These are phyloP conservation scores for Beta macrorhiza DNA, from an alignment of 179 eudicot species.

Conservation along the genomic window DNA sequence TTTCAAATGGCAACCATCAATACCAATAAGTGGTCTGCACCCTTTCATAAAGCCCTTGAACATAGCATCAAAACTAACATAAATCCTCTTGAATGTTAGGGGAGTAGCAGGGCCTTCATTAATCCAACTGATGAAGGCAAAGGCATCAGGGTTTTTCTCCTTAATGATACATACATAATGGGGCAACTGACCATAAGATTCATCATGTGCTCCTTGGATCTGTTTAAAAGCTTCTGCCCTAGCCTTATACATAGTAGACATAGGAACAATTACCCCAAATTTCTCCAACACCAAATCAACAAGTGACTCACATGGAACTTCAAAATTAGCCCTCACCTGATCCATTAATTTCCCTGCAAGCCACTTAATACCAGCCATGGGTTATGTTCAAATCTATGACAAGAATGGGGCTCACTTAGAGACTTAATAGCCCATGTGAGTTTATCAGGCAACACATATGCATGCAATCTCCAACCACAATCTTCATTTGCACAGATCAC, in stretches of 20 bases:
- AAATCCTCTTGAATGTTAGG: neutral
- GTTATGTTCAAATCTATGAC: neutral
- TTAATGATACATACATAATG: neutral
- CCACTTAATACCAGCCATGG: neutral
- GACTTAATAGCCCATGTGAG: neutral
- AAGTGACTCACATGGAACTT: neutral
- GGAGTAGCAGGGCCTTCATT: neutral
- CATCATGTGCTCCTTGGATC: neutral
- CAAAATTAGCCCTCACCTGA: neutral
- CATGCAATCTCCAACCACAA: conserved; percentile 8
- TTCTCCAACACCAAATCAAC: neutral
- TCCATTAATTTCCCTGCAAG: neutral
- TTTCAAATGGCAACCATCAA: neutral
- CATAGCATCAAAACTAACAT: neutral
- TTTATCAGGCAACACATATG: neutral
- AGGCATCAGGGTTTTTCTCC: neutral
- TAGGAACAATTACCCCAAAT: neutral
- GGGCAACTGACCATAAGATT: neutral
- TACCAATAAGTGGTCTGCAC: neutral
- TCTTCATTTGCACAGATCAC: neutral
- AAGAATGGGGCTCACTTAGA: neutral
- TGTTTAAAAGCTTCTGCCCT: neutral
- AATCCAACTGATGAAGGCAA: neutral
- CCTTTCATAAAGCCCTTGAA: neutral
- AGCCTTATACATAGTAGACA: neutral